Percentiles rank a stretch among this genome's conserved stretches.
Conservation (phyloP, 345 rosid genomes). For the Lepidium aucheri region DNA sequence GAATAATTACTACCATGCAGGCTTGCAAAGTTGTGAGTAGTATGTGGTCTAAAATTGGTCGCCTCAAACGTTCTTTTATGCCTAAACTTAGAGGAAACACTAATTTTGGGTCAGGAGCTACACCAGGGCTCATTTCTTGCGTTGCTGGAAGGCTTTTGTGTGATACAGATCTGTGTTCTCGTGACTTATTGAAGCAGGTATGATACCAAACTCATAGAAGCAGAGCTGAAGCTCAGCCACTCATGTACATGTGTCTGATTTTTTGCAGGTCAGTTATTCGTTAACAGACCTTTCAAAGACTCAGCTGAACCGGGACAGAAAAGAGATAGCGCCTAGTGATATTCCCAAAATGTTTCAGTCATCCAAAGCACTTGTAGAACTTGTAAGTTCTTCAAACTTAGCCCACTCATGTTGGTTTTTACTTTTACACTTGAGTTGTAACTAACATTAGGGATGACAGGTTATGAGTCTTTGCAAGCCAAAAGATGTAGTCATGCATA, state of each 20-base stretch:
- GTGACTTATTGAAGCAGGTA: slow-evolving; percentile 90
- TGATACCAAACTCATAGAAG: slow-evolving; percentile 4
- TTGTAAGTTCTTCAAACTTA: slow-evolving; percentile 48
- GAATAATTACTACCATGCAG: slow-evolving; percentile 29
- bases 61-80: slow-evolving; percentile 90
- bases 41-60: slow-evolving; percentile 99
- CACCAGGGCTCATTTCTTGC: slow-evolving; percentile 92
- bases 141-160: slow-evolving; percentile 92
- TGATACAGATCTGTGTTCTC: slow-evolving; percentile 83
- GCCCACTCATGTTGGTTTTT: background rate
- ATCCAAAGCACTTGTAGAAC: slow-evolving; percentile 66
- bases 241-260: slow-evolving; percentile 18
- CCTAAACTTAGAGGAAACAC: slow-evolving; percentile 81
- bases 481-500: background rate
- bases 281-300: slow-evolving; percentile 87
- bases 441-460: background rate
- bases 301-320: slow-evolving; percentile 80
- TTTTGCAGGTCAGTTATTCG: slow-evolving; percentile 90
- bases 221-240: slow-evolving; percentile 15
- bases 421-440: background rate
- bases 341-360: slow-evolving; percentile 76
- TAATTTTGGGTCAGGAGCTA: slow-evolving; percentile 83
- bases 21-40: slow-evolving; percentile 80
- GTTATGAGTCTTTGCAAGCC: slow-evolving; percentile 1
- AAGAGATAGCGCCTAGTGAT: slow-evolving; percentile 77